Percentiles rank a stretch among this genome's conserved stretches.
These are phyloP conservation scores for Cystoisospora suis DNA, from an alignment of 169 alveolate genomes.

Conservation along the genomic window DNA sequence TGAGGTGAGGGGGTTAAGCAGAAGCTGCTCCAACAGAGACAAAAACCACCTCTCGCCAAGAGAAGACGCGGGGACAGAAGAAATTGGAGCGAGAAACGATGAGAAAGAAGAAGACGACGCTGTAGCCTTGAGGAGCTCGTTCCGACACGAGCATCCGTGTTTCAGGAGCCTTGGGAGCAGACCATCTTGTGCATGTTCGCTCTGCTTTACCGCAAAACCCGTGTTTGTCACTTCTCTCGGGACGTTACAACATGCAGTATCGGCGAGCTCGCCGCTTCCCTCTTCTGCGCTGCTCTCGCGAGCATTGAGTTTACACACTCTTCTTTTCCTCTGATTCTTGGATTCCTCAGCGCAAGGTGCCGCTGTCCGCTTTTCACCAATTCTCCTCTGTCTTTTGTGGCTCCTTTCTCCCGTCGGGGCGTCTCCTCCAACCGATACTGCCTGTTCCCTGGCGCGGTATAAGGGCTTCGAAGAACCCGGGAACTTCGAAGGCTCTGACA, in stretches of 20 bases:
- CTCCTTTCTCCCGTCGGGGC: neutral
- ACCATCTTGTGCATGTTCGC: neutral
- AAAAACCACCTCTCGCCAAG: neutral
- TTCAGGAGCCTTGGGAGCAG: too few relatives aligned
- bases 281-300: neutral
- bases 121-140: too few relatives aligned
- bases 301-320: neutral
- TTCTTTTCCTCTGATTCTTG: neutral
- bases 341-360: neutral
- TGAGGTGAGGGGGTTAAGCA: neutral
- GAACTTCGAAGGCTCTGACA: too few relatives aligned
- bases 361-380: too few relatives aligned
- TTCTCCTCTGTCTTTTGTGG: too few relatives aligned
- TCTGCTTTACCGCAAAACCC: neutral
- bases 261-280: neutral
- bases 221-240: too few relatives aligned
- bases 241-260: neutral
- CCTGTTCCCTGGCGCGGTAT: too few relatives aligned
- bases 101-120: neutral
- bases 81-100: neutral
- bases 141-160: too few relatives aligned
- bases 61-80: neutral
- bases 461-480: too few relatives aligned
- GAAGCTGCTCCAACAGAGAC: neutral
- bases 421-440: neutral